A percentile compares a stretch with the other conserved stretches of the same genome.
phyloP scores from a whole-genome alignment of 129 eudicot genomes.

The Oenanthe sinensis region DNA sequence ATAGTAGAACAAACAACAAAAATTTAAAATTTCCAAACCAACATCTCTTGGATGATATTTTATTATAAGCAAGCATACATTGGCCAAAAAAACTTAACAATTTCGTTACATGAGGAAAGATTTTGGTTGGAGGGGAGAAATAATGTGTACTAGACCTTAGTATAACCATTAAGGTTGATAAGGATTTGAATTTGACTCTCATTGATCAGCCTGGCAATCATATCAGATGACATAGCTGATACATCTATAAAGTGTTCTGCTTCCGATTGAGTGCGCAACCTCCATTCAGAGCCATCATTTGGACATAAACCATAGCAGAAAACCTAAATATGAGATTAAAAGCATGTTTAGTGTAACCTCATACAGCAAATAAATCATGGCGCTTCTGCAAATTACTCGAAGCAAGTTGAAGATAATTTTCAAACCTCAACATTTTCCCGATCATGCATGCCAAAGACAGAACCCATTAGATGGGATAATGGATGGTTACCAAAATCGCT shows the following conservation, averaged over 20 bases:
- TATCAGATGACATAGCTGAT: conserved; percentile 84
- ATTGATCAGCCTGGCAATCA: conserved; percentile 71
- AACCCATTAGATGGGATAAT: conserved; percentile 92
- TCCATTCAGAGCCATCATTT: conserved; percentile 91
- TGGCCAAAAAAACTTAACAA: not conserved
- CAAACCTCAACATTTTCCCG: conserved; percentile 70
- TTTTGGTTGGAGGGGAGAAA: not conserved
- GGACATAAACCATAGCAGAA: conserved; percentile 94
- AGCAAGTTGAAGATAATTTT: not conserved
- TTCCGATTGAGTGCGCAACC: conserved; percentile 77
- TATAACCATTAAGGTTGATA: conserved; percentile 87
- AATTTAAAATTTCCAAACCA: not conserved
- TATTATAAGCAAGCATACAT: not conserved
- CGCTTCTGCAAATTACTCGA: not conserved
- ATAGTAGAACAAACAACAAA: no score
- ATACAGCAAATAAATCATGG: not conserved
- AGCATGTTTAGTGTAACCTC: not conserved
- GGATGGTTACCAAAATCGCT: conserved; percentile 99
- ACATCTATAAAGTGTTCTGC: conserved; percentile 89
- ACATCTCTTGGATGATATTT: not conserved
- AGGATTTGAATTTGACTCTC: conserved; percentile 86
- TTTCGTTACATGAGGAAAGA: not conserved
- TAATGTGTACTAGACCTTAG: conserved; percentile 45
- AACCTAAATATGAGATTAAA: conserved; percentile 39
- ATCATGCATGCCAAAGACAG: conserved; percentile 97